A percentile compares a stretch with the other conserved stretches of the same genome.
Conservation (phyloP, 164 flowering plant species). For the Cinnamomum chago region DNA sequence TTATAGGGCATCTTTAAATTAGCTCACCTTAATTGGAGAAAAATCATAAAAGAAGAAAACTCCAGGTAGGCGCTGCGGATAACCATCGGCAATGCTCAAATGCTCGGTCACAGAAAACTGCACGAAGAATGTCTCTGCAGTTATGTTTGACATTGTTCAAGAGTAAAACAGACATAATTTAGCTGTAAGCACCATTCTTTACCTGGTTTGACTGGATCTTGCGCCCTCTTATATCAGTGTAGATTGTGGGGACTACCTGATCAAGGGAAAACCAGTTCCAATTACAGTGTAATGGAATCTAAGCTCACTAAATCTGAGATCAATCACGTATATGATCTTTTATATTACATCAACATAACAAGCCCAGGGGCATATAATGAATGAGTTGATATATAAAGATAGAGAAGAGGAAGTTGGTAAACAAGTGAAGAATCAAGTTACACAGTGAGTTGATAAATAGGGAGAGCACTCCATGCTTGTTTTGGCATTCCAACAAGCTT, state of each 20-base stretch:
- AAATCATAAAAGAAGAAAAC: conserved; percentile 72
- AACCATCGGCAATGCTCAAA: conserved; percentile 43
- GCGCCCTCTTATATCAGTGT: conserved; percentile 64
- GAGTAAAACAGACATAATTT: not conserved
- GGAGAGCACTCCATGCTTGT: no score
- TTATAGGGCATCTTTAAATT: not conserved
- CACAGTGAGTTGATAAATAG: no score
- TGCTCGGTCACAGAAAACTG: conserved; percentile 87
- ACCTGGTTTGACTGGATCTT: conserved; percentile 71
- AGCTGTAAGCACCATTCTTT: not conserved
- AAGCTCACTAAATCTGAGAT: not conserved
- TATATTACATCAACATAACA: not conserved
- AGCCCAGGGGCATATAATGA: not conserved
- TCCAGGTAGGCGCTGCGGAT: conserved; percentile 46
- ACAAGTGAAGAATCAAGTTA: no score
- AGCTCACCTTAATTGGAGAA: conserved; percentile 72
- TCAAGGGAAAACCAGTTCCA: conserved; percentile 4
- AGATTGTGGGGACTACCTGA: conserved; percentile 90
- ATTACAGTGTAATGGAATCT: not conserved
- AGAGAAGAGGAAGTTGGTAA: no score
- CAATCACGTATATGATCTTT: not conserved
- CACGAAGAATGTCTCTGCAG: conserved; percentile 6
- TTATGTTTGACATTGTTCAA: conserved; percentile 1
- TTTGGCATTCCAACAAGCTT: no score
- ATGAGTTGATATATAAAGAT: no score